Evolutionary conservation across 495 filamentous ascomycete genomes (phyloP).

Genomic region (Lindgomyces ingoldianus): DNA sequence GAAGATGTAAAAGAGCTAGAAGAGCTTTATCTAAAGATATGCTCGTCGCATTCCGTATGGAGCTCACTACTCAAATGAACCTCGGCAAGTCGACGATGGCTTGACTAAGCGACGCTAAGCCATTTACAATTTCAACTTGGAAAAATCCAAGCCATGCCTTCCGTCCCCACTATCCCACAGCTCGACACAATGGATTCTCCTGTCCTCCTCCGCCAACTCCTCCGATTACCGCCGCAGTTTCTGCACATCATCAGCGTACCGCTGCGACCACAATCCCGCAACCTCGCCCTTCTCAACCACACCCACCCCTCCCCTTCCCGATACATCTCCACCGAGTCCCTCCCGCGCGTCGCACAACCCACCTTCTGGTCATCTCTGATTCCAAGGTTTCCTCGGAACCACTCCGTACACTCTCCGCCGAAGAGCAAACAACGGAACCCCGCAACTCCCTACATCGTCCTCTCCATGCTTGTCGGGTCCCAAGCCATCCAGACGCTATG

Average conservation of each 20-base stretch:
- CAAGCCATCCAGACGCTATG: constrained; percentile 91
- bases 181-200: constrained; percentile 23
- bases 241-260: constrained; percentile 7
- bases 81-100: neutral
- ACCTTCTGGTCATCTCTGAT: constrained; percentile 73
- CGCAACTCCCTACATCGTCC: constrained; percentile 86
- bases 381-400: constrained; percentile 51
- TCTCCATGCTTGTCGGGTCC: constrained; percentile 87
- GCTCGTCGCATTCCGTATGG: neutral
- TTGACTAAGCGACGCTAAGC: constrained; percentile 5
- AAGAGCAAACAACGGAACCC: constrained; percentile 76
- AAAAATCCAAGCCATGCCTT: no score
- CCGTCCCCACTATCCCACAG: no score
- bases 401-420: constrained; percentile 16
- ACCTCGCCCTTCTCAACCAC: constrained; percentile 24
- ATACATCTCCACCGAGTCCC: constrained; percentile 18
- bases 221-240: constrained; percentile 22
- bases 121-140: neutral
- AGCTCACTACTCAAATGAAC: neutral
- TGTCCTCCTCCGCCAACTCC: constrained; percentile 29
- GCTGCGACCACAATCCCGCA: constrained; percentile 19
- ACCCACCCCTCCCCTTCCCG: constrained; percentile 8
- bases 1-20: neutral
- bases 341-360: constrained; percentile 62
- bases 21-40: neutral